Base-by-base conservation (phyloP, 2,329 filamentous ascomycete species). In the Blastomyces silverae region DNA sequence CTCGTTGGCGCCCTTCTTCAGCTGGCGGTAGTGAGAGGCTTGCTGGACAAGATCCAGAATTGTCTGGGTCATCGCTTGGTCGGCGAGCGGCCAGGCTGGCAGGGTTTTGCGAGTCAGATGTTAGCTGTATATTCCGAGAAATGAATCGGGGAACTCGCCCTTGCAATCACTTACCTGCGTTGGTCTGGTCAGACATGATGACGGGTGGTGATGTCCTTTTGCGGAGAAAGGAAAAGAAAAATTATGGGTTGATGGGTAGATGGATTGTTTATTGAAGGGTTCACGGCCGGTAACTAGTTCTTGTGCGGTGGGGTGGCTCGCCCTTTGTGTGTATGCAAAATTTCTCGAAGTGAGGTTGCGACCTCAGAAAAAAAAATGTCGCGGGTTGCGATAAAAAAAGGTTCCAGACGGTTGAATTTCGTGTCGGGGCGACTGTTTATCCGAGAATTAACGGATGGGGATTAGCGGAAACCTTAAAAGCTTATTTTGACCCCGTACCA, bases 1-100 rank as follows among this genome's bases (percentile, higher is more conserved):
- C 77, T 91, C 89, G 84, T 92, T 93, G 76, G 90, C 90, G 67
- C 91, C 90, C 83, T 94, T 95, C 84, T 94, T 94, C 70, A 92
- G 80, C 83, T 94, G 90, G 62, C 87, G 80, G 69, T 77, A 79
- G 72, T 79, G 81, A 56, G 79, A 81, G 64, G 81, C 87, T 73
- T 89, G 87, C 81, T 93, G 90, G 67, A 92, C 83, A 64, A 92
- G 84, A 71, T 95, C 89, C 68, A 96, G 85, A 69, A 97, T 87
- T 77, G 92, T 87, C 81, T 92, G 88, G 64, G 89, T 86, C 69
- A 95, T 83, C 72, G 86, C 84, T 74, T 85, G 83, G 75, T 91
- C 88, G 77, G 89, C 88, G 76, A 89, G 77, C 67, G 87, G 88
- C 87, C 87, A 90, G 69, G 87, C 87, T 85, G 67, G 55, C 31